These are phyloP conservation scores for Tulasnella sp. DNA, from an alignment of 768 basidiomycete genomes.

Conservation along the genomic window DNA sequence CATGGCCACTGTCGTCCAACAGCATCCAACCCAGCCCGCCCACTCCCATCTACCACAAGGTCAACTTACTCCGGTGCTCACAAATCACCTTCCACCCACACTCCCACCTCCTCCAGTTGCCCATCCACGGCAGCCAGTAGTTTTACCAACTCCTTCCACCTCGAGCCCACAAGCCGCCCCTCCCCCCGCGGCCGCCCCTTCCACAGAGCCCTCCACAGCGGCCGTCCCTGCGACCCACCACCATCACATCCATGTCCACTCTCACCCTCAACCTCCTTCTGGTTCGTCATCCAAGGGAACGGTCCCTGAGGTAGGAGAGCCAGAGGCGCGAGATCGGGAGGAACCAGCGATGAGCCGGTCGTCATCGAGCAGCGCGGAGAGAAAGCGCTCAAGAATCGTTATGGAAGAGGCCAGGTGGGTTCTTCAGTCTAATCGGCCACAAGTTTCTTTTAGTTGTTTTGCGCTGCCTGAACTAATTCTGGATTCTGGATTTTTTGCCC, in stretches of 20 bases:
- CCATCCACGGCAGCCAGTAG: neutral
- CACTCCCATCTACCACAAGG: slow-evolving; percentile 9
- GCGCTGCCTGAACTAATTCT: neutral
- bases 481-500: neutral
- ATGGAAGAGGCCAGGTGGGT: slow-evolving; percentile 21
- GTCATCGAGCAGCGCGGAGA: slow-evolving; percentile 4
- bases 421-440: neutral
- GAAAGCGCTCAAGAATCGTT: slow-evolving; percentile 17
- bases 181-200: slow-evolving; percentile 8
- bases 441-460: neutral
- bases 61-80: neutral
- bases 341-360: slow-evolving; percentile 2
- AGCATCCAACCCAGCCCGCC: slow-evolving; percentile 12
- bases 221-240: neutral
- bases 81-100: slow-evolving; percentile 5
- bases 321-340: neutral
- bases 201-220: neutral
- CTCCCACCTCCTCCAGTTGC: slow-evolving; percentile 3
- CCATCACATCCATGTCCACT: neutral
- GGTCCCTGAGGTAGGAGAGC: neutral
- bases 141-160: slow-evolving; percentile 4
- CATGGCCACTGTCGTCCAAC: slow-evolving; percentile 18
- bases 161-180: neutral
- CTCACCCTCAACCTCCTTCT: neutral
- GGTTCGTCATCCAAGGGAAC: neutral